A percentile compares a stretch with the other conserved stretches of the same genome.
phyloP scores from a whole-genome alignment of 2,329 filamentous ascomycete genomes.

The Paramyrothecium roridum region DNA sequence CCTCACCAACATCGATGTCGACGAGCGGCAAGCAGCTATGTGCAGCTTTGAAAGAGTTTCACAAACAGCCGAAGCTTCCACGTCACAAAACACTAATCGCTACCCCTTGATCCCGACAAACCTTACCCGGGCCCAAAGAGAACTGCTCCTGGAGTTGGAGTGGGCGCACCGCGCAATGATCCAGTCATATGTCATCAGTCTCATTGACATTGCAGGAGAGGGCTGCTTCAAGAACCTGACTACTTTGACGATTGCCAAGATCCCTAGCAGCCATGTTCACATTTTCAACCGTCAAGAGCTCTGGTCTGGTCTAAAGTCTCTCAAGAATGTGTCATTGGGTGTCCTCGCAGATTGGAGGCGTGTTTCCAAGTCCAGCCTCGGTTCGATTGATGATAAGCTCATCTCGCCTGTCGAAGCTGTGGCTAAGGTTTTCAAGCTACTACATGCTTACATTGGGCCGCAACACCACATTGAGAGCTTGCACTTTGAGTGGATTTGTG shows the following conservation, averaged over 20 bases:
- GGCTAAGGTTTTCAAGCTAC: slow-evolving; percentile 46
- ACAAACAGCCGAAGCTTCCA: slow-evolving; percentile 10
- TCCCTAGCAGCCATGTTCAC: slow-evolving; percentile 59
- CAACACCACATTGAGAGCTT: slow-evolving; percentile 52
- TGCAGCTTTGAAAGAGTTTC: slow-evolving; percentile 14
- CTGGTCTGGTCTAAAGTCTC: slow-evolving; percentile 54
- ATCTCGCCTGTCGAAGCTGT: slow-evolving; percentile 51
- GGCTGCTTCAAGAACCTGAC: slow-evolving; percentile 50
- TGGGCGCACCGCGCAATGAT: slow-evolving; percentile 69
- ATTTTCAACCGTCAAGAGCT: slow-evolving; percentile 56
- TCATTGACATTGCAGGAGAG: slow-evolving; percentile 54
- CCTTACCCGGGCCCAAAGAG: slow-evolving; percentile 61
- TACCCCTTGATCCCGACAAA: slow-evolving; percentile 46
- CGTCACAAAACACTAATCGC: background rate
- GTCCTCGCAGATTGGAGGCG: slow-evolving; percentile 66
- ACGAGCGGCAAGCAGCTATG: slow-evolving; percentile 20
- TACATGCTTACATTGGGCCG: slow-evolving; percentile 46
- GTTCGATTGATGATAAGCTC: slow-evolving; percentile 42
- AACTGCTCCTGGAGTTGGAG: slow-evolving; percentile 65
- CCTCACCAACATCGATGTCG: slow-evolving; percentile 26
- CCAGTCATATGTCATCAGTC: slow-evolving; percentile 62
- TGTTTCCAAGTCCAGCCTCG: slow-evolving; percentile 49
- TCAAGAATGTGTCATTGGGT: slow-evolving; percentile 54
- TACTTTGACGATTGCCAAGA: slow-evolving; percentile 59
- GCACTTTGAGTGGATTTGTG: slow-evolving; percentile 64